Base-by-base conservation (phyloP, 345 rosid species). In the Euphorbia tirucalli region DNA sequence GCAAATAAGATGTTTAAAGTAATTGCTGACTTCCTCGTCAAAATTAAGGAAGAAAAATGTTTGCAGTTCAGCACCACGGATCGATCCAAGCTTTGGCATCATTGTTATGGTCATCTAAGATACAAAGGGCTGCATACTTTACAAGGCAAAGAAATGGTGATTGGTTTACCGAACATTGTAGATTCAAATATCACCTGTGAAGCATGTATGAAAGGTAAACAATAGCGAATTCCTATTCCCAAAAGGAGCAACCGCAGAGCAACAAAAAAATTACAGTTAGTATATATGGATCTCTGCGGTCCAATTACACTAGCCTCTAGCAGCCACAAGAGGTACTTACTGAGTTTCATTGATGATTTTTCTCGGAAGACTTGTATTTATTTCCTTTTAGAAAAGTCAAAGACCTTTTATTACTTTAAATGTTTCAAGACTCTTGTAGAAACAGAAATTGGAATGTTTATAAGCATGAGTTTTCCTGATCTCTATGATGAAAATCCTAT, bases 1-100 rank as follows among this genome's bases (percentile, higher is more conserved):
- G 11, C 59, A 11, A 72, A 72, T 39, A 2, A 70, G n/a, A 72
- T 72, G 62, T 72, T 48, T 64, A 19, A n/a, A n/a, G n/a, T n/a
- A n/a, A n/a, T n/a, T n/a, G n/a, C n/a, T n/a, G n/a, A n/a, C n/a
- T n/a, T n/a, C n/a, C n/a, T n/a, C n/a, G n/a, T n/a, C n/a, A n/a
- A n/a, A n/a, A n/a, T n/a, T n/a, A n/a, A n/a, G n/a, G n/a, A n/a
- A n/a, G 46, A 41, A 6, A 1, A 41, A 10, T 41, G 46, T 11
- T 1, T 41, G 10, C 46, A 41, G 4, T 2, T 7, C 1, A 4
- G 46, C 3, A 8, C 37, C 2, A 10, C 24, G 0, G 7, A n/a
- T n/a, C n/a, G n/a, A n/a, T n/a, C n/a, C n/a, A 3, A 35, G 3
- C 8, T 73, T 52, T 73, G 65, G 65, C 70, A 73, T 43, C 39